phyloP scores from a whole-genome alignment of 2,329 filamentous ascomycete genomes.

The Ceratocystis smalleyi region DNA sequence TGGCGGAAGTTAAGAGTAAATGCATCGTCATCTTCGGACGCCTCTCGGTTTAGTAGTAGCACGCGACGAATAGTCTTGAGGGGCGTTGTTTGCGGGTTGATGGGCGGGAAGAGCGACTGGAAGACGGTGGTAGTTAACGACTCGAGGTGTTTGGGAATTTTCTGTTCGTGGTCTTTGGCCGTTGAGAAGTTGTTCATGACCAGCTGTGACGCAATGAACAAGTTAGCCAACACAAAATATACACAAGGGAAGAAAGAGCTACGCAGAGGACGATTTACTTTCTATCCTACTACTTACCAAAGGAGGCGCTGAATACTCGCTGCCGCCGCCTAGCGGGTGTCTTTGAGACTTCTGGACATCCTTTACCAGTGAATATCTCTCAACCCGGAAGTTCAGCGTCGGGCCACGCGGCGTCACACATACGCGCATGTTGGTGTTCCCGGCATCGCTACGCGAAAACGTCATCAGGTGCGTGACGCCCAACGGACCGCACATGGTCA shows the following conservation, averaged over 20 bases:
- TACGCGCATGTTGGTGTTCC: slow-evolving; percentile 84
- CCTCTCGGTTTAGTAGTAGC: slow-evolving; percentile 74
- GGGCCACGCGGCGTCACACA: slow-evolving; percentile 79
- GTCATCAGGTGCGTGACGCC: slow-evolving; percentile 86
- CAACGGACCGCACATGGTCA: slow-evolving; percentile 85
- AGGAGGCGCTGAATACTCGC: slow-evolving; percentile 73
- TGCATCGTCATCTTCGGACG: slow-evolving; percentile 41
- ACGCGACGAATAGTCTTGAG: slow-evolving; percentile 86
- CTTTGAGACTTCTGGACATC: slow-evolving; percentile 75
- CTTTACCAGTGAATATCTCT: slow-evolving; percentile 86
- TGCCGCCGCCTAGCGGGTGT: slow-evolving; percentile 65
- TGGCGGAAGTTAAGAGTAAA: slow-evolving; percentile 82
- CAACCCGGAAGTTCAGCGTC: slow-evolving; percentile 84
- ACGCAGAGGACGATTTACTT: not conserved
- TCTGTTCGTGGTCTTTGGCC: slow-evolving; percentile 41
- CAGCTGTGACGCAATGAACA: slow-evolving; percentile 33
- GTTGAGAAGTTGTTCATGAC: slow-evolving; percentile 97
- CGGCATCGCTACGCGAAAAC: slow-evolving; percentile 75
- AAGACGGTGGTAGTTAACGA: slow-evolving; percentile 85
- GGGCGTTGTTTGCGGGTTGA: slow-evolving; percentile 80
- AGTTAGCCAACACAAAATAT: not conserved
- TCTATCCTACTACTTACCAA: slow-evolving; percentile 36
- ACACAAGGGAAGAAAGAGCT: not conserved
- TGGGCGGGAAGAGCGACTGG: slow-evolving; percentile 88
- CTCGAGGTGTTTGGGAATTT: slow-evolving; percentile 88